Percentiles rank a stretch among this genome's conserved stretches.
These are phyloP conservation scores for Pyricularia grisea DNA, from an alignment of 2,329 filamentous ascomycete genomes.

Conservation along the genomic window DNA sequence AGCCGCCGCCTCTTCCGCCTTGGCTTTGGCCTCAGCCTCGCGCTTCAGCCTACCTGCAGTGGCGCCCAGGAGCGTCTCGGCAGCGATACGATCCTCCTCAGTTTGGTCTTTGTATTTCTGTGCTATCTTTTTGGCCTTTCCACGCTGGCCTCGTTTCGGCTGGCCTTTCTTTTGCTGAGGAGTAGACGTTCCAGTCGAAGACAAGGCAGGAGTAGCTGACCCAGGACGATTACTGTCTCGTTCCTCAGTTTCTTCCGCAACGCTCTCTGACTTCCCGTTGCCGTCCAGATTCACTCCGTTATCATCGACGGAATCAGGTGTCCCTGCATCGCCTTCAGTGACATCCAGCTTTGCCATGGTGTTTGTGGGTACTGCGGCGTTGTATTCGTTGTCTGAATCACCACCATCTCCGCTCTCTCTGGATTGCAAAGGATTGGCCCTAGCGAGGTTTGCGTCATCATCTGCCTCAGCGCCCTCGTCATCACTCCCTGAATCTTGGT, in stretches of 20 bases:
- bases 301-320: not conserved
- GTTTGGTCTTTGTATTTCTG: conserved; percentile 91
- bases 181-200: conserved; percentile 11
- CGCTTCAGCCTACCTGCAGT: conserved; percentile 56
- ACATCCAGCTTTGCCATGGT: conserved; percentile 13
- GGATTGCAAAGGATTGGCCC: conserved; percentile 26
- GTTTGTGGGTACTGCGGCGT: conserved; percentile 11
- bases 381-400: conserved; percentile 12
- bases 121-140: conserved; percentile 80
- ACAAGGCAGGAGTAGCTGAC: conserved; percentile 9
- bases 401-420: conserved; percentile 9
- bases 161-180: conserved; percentile 34
- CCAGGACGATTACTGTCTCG: conserved; percentile 12
- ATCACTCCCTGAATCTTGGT: conserved; percentile 11
- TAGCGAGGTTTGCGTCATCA: conserved; percentile 18
- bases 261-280: not conserved
- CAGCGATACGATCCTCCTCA: conserved; percentile 79
- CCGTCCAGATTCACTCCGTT: not conserved
- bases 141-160: conserved; percentile 63
- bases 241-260: conserved; percentile 9
- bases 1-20: conserved; percentile 62
- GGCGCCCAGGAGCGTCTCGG: conserved; percentile 80
- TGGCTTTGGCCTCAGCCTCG: conserved; percentile 58
- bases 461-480: conserved; percentile 9
- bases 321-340: not conserved